Percentiles rank a stretch among this genome's conserved stretches.
These are phyloP conservation scores for Carex sylvatica DNA, from an alignment of 202 grass and related monocot genomes.

Conservation along the genomic window DNA sequence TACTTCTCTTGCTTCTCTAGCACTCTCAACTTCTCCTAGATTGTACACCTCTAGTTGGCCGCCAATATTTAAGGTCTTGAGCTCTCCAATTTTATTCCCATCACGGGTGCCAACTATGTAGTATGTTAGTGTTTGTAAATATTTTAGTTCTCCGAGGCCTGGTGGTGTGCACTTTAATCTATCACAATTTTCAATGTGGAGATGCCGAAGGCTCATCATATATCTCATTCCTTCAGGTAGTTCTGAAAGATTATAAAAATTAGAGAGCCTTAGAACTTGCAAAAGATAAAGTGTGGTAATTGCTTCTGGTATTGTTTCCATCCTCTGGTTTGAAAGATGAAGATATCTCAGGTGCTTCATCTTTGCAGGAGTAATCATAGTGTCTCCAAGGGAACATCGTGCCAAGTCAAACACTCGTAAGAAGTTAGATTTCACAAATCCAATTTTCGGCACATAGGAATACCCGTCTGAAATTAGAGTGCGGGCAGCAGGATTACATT, in stretches of 20 bases:
- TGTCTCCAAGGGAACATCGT: too few relatives aligned
- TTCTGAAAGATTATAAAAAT: rapidly evolving
- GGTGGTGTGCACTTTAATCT: constrained; percentile 29
- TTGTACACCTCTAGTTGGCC: constrained; percentile 1
- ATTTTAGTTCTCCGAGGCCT: constrained; percentile 29
- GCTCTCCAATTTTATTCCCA: constrained; percentile 15
- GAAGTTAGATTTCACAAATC: too few relatives aligned
- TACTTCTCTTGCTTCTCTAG: background rate
- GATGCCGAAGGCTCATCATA: constrained; percentile 41
- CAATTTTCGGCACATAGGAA: too few relatives aligned
- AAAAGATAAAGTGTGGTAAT: constrained; percentile 30
- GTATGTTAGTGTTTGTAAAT: constrained; percentile 33
- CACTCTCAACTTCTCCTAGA: constrained; percentile 12
- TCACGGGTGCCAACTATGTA: constrained; percentile 16
- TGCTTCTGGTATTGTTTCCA: background rate
- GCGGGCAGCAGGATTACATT: too few relatives aligned
- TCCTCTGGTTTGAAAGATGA: rapidly evolving
- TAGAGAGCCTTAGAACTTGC: background rate
- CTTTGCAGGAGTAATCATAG: background rate
- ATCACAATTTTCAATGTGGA: background rate
- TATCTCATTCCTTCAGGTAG: constrained; percentile 32
- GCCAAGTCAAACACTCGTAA: too few relatives aligned
- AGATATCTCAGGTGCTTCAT: constrained; percentile 38
- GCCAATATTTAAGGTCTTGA: constrained; percentile 23
- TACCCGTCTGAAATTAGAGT: too few relatives aligned